Evolutionary conservation across 108 stramenopile genomes (phyloP), one percentile per base, ranked within the genome.

Genomic region (Cyclotella sp.): DNA sequence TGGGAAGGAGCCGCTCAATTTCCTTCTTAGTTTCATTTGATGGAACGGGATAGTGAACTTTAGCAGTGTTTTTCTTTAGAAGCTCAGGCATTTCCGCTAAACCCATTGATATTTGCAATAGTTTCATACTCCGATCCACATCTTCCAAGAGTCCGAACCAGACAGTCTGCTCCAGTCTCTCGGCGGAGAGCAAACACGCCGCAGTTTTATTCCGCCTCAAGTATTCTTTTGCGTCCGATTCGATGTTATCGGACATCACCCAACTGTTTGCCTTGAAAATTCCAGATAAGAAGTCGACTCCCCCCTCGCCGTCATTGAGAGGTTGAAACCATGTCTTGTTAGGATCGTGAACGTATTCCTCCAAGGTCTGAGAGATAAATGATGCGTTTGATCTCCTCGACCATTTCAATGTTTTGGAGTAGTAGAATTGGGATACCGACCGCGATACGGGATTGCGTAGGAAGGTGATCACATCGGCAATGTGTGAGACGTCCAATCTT

Each of bases 101-200:
- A 28, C 41, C 68, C 41, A 81, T 41, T 22, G 72, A 44, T 3
- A 60, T 27, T 29, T 70, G 61, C 14, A 81, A 58, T 40, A 81
- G 43, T 62, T 47, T 51, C 80, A 81, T 76, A 30, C 68, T 70
- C 29, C 75, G 28, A 10, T 58, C 65, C 6, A 76, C 42, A 49
- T 81, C 80, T 70, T 81, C 80, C 72, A 81, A 43, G 9, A 81
- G 9, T 21, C 75, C 80, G 34, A 76, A 81, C 80, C 80, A 81
- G 15, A 42, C 44, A 34, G 80, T 81, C 30, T 52, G 24, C 28
- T 75, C 74, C 39, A 81, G 39, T 34, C 69, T 45, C 27, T 49
- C 6, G 2, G 68, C 80, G 26, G 80, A 74, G 10, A 76, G 29
- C 21, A 70, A 45, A 15, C 34, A 51, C 12, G 73, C 66, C 0